These are phyloP conservation scores for Fusarium guadeloupense DNA, from an alignment of 2,329 filamentous ascomycete genomes.

Conservation along the genomic window DNA sequence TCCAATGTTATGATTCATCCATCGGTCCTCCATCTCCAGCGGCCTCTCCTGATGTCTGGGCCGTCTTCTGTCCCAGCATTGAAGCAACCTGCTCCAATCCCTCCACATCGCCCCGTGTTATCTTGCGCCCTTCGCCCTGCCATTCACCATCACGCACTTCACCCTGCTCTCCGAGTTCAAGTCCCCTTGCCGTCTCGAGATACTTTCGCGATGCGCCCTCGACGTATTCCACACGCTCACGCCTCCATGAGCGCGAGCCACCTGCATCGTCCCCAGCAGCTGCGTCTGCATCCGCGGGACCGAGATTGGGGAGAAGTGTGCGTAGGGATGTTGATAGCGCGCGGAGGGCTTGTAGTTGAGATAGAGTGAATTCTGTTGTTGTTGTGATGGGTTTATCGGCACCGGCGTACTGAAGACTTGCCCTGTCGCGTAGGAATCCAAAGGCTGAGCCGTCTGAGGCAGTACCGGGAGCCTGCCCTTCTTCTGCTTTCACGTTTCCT, in stretches of 20 bases:
- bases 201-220: conserved; percentile 81
- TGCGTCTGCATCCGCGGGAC: conserved; percentile 45
- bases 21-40: conserved; percentile 36
- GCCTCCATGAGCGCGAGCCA: conserved; percentile 66
- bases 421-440: conserved; percentile 66
- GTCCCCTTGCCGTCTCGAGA: conserved; percentile 73
- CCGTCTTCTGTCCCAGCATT: conserved; percentile 50
- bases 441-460: conserved; percentile 50
- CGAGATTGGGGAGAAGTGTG: conserved; percentile 72
- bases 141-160: conserved; percentile 72
- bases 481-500: conserved; percentile 42
- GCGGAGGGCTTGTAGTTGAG: conserved; percentile 83
- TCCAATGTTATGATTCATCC: conserved; percentile 41
- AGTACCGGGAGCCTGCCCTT: conserved; percentile 16
- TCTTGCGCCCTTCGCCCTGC: conserved; percentile 63
- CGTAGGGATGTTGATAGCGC: conserved; percentile 69
- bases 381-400: conserved; percentile 69
- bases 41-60: neutral
- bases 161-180: conserved; percentile 70
- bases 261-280: conserved; percentile 44
- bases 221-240: conserved; percentile 82
- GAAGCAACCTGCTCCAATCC: conserved; percentile 62
- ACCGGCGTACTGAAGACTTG: conserved; percentile 60
- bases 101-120: conserved; percentile 65
- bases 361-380: conserved; percentile 80